These are phyloP conservation scores for Comarum palustre DNA, from an alignment of 306 rosid genomes.

Conservation along the genomic window DNA sequence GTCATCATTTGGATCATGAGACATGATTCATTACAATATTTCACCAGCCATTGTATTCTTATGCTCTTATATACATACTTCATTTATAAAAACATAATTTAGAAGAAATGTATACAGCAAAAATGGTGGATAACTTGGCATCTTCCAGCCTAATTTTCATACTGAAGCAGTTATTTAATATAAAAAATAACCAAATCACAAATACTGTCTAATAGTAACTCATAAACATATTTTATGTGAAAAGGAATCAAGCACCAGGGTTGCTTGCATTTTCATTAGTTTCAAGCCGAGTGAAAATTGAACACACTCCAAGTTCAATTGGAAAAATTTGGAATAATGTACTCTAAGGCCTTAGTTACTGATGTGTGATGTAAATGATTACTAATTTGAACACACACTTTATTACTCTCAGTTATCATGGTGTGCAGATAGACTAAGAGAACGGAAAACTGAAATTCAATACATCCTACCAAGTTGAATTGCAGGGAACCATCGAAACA, in stretches of 20 bases:
- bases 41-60: background rate
- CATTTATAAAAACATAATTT: background rate
- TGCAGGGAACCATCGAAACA: constrained; percentile 14
- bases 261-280: constrained; percentile 1
- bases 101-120: background rate
- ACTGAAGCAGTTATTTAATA: background rate
- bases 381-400: background rate
- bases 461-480: background rate
- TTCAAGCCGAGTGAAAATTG: background rate
- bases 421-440: background rate
- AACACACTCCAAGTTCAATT: background rate
- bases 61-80: background rate
- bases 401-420: background rate
- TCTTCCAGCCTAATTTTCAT: background rate
- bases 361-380: background rate
- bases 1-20: constrained; percentile 8
- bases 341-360: background rate
- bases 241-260: background rate
- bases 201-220: background rate
- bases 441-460: background rate
- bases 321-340: too few species aligned
- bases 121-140: background rate
- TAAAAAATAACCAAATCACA: background rate
- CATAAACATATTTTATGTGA: background rate
- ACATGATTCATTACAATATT: background rate